These are phyloP conservation scores for Curvularia sp. DNA, from an alignment of 2,329 filamentous ascomycete species.

Conservation along the genomic window DNA sequence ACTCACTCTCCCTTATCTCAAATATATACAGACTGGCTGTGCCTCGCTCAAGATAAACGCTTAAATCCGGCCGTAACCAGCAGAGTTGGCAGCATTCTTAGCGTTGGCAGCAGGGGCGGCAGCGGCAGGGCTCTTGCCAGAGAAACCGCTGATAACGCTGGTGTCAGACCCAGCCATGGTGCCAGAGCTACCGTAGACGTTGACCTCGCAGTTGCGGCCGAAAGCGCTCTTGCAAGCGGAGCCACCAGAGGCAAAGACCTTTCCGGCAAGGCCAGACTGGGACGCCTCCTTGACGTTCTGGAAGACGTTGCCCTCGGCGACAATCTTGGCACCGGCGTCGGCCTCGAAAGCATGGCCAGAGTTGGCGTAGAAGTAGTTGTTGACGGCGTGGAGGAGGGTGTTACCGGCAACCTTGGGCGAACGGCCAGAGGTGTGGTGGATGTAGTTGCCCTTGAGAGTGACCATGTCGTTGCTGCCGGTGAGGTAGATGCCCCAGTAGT, in stretches of 20 bases:
- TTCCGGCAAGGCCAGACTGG: slow-evolving; percentile 52
- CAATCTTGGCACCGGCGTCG: slow-evolving; percentile 50
- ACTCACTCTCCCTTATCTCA: not conserved
- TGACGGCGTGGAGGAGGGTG: slow-evolving; percentile 66
- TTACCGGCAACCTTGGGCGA: slow-evolving; percentile 63
- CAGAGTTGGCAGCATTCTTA: slow-evolving; percentile 31
- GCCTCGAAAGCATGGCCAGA: slow-evolving; percentile 65
- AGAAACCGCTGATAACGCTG: slow-evolving; percentile 59
- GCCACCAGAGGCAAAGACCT: slow-evolving; percentile 50
- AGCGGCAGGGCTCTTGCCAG: slow-evolving; percentile 61
- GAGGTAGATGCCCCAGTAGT: slow-evolving; percentile 67
- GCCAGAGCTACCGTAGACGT: slow-evolving; percentile 48
- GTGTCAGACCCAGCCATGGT: slow-evolving; percentile 50
- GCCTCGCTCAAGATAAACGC: not conserved
- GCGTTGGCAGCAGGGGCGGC: slow-evolving; percentile 38
- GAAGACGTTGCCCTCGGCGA: slow-evolving; percentile 66
- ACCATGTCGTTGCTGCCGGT: slow-evolving; percentile 63
- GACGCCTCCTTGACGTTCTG: slow-evolving; percentile 57
- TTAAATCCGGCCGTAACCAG: slow-evolving; percentile 38
- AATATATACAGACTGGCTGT: not conserved
- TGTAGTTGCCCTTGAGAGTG: slow-evolving; percentile 67
- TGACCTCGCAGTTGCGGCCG: slow-evolving; percentile 60
- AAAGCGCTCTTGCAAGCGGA: slow-evolving; percentile 55
- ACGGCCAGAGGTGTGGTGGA: slow-evolving; percentile 65
- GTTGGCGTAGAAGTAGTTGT: slow-evolving; percentile 67